Conservation (phyloP, 1,284 basidiomycete species). For the Fomitopsis palustris region DNA sequence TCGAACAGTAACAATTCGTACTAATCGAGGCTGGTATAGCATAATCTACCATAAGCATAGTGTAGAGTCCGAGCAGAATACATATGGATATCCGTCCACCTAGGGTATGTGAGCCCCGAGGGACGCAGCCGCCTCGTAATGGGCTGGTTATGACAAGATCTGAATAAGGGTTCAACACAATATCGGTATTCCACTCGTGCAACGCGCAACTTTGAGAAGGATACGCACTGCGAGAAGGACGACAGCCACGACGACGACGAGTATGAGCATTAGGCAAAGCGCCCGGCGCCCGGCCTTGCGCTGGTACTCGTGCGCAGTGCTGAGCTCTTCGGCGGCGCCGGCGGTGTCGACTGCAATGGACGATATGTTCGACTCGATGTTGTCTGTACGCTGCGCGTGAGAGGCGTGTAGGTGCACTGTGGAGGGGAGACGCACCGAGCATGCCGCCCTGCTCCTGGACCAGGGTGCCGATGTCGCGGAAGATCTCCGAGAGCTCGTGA, state of each 20-base stretch:
- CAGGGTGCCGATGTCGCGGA: slow-evolving; percentile 92
- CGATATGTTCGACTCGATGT: slow-evolving; percentile 94
- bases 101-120: neutral
- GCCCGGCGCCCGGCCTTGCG: slow-evolving; percentile 89
- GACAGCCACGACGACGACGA: slow-evolving; percentile 85
- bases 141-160: slow-evolving; percentile 24
- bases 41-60: slow-evolving; percentile 3
- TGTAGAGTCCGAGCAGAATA: neutral
- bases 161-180: slow-evolving; percentile 20
- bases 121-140: neutral
- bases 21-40: neutral
- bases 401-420: neutral
- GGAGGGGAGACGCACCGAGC: slow-evolving; percentile 62
- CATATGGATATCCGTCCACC: neutral
- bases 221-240: slow-evolving; percentile 87
- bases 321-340: slow-evolving; percentile 85
- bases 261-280: slow-evolving; percentile 85
- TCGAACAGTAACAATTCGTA: neutral
- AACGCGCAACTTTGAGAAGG: slow-evolving; percentile 22
- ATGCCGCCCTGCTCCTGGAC: slow-evolving; percentile 94
- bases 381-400: slow-evolving; percentile 56
- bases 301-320: slow-evolving; percentile 92
- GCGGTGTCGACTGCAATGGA: slow-evolving; percentile 83
- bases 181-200: slow-evolving; percentile 23
- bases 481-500: slow-evolving; percentile 96